These are phyloP conservation scores for Primulina eburnea DNA, from an alignment of 257 asterid species.

Conservation along the genomic window DNA sequence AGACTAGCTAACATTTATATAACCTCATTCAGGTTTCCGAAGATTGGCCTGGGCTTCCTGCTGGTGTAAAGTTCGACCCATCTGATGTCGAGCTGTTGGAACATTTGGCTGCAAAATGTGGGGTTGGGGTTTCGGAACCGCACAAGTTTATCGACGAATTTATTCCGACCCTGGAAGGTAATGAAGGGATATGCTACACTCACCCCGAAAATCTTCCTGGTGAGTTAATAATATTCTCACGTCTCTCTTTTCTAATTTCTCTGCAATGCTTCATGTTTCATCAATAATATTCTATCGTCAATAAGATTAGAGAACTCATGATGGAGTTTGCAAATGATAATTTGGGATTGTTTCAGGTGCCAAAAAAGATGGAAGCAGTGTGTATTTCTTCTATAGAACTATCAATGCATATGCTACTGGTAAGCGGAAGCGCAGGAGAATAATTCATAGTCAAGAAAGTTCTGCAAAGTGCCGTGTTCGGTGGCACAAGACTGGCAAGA, in stretches of 20 bases:
- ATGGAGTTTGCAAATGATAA: no score
- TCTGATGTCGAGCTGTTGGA: constrained; percentile 74
- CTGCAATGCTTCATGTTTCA: no score
- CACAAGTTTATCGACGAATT: constrained; percentile 71
- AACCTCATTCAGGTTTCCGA: constrained; percentile 42
- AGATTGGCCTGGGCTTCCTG: constrained; percentile 85
- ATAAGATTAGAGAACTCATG: no score
- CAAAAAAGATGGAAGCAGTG: constrained; percentile 74
- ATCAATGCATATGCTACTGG: constrained; percentile 76
- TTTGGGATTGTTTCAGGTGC: constrained; percentile 48
- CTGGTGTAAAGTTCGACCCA: constrained; percentile 87
- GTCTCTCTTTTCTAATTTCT: neutral
- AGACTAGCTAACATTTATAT: constrained; percentile 1
- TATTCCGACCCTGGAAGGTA: constrained; percentile 70
- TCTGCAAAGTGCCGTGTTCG: constrained; percentile 40
- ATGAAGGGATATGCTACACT: constrained; percentile 77
- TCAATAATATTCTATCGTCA: no score
- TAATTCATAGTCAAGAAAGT: constrained; percentile 33
- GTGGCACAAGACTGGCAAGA: constrained; percentile 95
- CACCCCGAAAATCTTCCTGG: constrained; percentile 99
- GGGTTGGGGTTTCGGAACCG: constrained; percentile 44
- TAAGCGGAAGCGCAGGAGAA: constrained; percentile 72
- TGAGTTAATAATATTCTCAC: constrained; percentile 17
- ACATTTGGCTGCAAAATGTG: constrained; percentile 81
- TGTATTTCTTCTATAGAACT: constrained; percentile 65